A percentile compares a stretch with the other conserved stretches of the same genome.
phyloP scores from a whole-genome alignment of 2,329 filamentous ascomycete genomes.

The Zasmidium angulare region DNA sequence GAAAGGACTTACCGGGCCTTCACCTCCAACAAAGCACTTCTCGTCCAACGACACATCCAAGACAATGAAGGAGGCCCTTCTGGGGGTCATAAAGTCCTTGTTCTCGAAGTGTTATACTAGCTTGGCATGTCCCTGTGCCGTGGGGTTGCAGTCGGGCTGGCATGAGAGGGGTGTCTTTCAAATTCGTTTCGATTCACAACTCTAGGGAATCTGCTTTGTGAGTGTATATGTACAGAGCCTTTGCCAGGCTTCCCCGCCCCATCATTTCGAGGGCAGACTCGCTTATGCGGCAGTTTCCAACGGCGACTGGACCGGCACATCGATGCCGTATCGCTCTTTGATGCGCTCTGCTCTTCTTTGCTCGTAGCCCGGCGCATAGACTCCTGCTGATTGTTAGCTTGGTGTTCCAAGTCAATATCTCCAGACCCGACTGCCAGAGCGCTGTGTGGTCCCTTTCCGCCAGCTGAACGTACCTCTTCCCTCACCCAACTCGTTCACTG shows the following conservation, averaged over 20 bases:
- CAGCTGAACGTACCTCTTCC: conserved; percentile 66
- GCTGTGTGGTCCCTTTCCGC: neutral
- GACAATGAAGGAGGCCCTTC: neutral
- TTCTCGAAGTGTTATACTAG: neutral
- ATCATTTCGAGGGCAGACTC: neutral
- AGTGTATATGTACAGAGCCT: neutral
- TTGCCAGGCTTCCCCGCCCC: neutral
- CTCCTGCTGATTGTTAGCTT: conserved; percentile 55
- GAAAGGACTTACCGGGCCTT: neutral
- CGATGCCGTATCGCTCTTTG: conserved; percentile 83
- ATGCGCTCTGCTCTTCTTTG: conserved; percentile 79
- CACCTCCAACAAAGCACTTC: neutral
- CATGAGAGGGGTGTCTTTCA: neutral
- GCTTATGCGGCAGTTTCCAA: conserved; percentile 2
- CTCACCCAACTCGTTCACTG: conserved; percentile 77
- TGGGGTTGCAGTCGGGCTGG: neutral
- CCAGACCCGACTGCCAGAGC: neutral
- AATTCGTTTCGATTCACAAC: neutral
- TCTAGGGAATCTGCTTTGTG: neutral
- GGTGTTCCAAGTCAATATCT: neutral
- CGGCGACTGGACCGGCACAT: conserved; percentile 52
- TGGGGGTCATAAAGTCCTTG: neutral
- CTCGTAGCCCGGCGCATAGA: conserved; percentile 77
- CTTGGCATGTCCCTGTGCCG: neutral
- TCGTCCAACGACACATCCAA: neutral